Evolutionary conservation across 306 rosid species (phyloP), one percentile per base, ranked within the genome.

Genomic region (Carpinus viminea): DNA sequence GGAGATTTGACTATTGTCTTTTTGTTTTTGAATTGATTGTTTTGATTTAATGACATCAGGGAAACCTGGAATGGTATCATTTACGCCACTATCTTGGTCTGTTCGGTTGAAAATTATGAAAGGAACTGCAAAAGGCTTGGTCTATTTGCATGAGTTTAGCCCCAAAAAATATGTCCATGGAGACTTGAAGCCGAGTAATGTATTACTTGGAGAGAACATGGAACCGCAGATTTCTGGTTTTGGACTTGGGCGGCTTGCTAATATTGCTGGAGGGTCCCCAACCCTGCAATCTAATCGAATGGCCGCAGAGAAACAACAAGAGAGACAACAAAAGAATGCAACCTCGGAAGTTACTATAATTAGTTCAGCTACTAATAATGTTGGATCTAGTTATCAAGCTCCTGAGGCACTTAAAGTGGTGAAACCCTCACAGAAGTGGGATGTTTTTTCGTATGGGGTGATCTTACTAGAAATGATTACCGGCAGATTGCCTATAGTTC

Each of bases 401-500:
- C 99, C 97, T 2, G 99, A 95, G 85, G 87, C 94, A n/a, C 56
- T 90, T 71, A 93, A 91, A 83, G 83, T 86, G 78, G 91, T 95
- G 86, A 95, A 95, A 81, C 99, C 99, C 73, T 95, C 99, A 0
- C 99, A 95, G 88, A 95, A 95, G 82, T 95, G 97, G 99, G 99
- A 95, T 68, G 92, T 90, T 51, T 95, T 93, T 80, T 93, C 99
- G 9, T 95, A 85, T 36, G 99, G 99, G 26, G 99, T 93, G 85
- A 90, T 93, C 72, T 83, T 95, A 74, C 89, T 95, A 12, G 98
- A 91, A 78, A 89, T 95, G 88, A 91, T 95, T 75, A 88, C 96
- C 0, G 99, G 97, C 73, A 81, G 96, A 81, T 81, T 91, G 78
- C 92, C 98, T 0, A 78, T 94, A 47, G 87, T 92, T 69, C 95